Evolutionary conservation across 192 early-diverging fungal species (phyloP).

Genomic region (Backusella macrospora): DNA sequence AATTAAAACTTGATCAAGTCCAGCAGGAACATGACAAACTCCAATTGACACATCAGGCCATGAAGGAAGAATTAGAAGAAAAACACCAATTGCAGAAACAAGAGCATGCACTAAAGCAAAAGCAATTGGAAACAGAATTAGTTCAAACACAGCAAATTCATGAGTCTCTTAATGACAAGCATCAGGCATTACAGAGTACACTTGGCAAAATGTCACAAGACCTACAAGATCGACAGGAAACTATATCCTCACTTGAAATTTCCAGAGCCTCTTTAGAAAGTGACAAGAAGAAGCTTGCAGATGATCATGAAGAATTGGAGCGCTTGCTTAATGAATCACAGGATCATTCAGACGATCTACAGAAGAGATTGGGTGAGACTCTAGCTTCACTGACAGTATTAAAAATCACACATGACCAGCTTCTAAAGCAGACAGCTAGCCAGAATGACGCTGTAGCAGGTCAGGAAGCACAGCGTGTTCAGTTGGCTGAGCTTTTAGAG

Average conservation of each 20-base stretch:
- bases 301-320: not conserved
- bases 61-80: not conserved
- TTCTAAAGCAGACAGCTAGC: constrained; percentile 1
- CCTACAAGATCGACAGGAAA: not conserved
- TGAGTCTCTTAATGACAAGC: not conserved
- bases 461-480: constrained; percentile 10
- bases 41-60: not conserved
- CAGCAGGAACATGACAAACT: not conserved
- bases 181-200: not conserved
- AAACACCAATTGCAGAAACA: not conserved
- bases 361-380: constrained; percentile 6
- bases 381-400: constrained; percentile 11
- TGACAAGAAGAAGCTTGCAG: not conserved
- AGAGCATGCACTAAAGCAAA: not conserved
- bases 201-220: not conserved
- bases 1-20: not conserved
- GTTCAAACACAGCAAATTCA: not conserved
- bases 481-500: not conserved
- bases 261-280: not conserved
- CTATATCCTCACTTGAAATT: not conserved
- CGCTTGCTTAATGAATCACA: not conserved
- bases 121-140: constrained; percentile 6
- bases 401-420: constrained; percentile 6
- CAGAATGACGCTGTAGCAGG: not conserved
- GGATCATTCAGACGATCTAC: not conserved